phyloP scores from a whole-genome alignment of 305 asterid genomes.

The Lippia alba region DNA sequence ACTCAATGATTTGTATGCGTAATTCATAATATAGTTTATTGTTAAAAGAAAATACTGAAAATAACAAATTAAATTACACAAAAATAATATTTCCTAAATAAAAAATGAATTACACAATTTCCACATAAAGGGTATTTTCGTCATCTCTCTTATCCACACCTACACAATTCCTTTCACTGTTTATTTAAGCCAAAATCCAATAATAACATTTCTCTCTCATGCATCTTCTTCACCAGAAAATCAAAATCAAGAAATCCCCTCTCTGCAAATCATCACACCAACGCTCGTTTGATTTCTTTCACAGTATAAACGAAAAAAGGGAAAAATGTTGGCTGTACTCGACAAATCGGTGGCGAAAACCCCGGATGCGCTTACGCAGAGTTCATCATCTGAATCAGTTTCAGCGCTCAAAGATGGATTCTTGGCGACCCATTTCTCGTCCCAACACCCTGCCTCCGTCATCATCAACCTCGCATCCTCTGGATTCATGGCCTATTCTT shows the following conservation, averaged over 20 bases:
- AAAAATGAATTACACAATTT: no score
- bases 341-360: conserved; percentile 86
- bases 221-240: background rate
- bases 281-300: background rate
- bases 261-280: background rate
- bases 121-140: conserved; percentile 28
- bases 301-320: background rate
- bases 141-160: background rate
- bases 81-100: no score
- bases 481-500: conserved; percentile 77
- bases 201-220: background rate
- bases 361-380: conserved; percentile 83
- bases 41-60: no score
- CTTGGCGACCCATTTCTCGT: conserved; percentile 74
- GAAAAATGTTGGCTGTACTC: conserved; percentile 84
- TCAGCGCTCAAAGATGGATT: conserved; percentile 82
- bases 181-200: background rate
- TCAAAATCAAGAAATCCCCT: conserved; percentile 1
- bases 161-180: background rate
- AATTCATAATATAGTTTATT: no score
- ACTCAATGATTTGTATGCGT: no score
- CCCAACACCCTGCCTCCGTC: conserved; percentile 69
- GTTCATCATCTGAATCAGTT: conserved; percentile 46
- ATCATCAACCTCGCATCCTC: conserved; percentile 74
- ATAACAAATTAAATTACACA: no score